Conservation (phyloP, 2,329 filamentous ascomycete genomes). For the Cercospora sesami region DNA sequence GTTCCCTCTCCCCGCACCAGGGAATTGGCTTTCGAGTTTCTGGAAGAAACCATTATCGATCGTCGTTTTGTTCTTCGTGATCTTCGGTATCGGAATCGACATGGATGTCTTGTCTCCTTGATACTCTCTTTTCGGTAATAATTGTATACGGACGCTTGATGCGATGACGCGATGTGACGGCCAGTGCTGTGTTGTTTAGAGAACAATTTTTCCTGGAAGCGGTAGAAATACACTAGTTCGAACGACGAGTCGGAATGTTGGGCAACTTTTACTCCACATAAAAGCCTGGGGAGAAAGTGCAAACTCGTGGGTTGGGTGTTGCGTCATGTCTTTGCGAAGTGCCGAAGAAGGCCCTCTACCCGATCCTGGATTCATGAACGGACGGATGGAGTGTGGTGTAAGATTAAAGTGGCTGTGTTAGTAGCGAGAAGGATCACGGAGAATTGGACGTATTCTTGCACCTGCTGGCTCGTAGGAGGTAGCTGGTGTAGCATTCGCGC, state of each 20-base stretch:
- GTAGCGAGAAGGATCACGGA: not conserved
- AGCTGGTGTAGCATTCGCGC: not conserved
- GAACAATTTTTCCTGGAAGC: not conserved
- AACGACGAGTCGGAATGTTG: not conserved
- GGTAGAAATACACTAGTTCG: not conserved
- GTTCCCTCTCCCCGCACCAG: constrained; percentile 10
- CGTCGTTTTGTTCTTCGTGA: constrained; percentile 9
- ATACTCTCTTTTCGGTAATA: no score
- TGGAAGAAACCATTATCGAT: constrained; percentile 22
- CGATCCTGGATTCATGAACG: not conserved
- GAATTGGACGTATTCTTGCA: not conserved
- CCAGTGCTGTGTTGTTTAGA: not conserved
- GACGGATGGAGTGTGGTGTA: not conserved
- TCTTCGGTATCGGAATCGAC: constrained; percentile 4
- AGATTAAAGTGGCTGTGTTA: not conserved
- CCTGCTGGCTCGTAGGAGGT: not conserved
- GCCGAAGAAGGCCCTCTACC: constrained; percentile 1
- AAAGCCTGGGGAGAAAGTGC: not conserved
- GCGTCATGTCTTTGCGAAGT: not conserved
- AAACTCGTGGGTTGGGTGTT: constrained; percentile 1
- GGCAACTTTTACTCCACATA: not conserved
- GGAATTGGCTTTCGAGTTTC: constrained; percentile 20
- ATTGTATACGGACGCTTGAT: not conserved
- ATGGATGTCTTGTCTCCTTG: not conserved
- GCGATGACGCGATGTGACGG: not conserved